A percentile compares a stretch with the other conserved stretches of the same genome.
These are phyloP conservation scores for Hypoxylon lienhwacheense DNA, from an alignment of 495 filamentous ascomycete species.

Conservation along the genomic window DNA sequence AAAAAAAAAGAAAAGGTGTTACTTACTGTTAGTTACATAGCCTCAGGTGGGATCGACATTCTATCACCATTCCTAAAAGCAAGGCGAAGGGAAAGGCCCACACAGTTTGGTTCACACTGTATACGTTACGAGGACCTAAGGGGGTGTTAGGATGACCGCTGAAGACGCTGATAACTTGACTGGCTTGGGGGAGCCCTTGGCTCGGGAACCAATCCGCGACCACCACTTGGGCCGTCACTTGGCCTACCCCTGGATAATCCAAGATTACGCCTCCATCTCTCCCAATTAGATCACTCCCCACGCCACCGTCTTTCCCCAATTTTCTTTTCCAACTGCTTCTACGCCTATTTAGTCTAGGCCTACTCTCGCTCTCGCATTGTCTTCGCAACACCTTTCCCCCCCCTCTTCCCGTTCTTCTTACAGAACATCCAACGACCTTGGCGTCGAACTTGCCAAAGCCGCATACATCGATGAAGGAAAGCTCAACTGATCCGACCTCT, in stretches of 20 bases:
- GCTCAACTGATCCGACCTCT: conserved; percentile 53
- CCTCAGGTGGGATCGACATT: conserved; percentile 20
- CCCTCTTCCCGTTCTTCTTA: conserved; percentile 26
- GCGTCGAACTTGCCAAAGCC: conserved; percentile 38
- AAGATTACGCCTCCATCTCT: conserved; percentile 24
- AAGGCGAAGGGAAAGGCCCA: conserved; percentile 31
- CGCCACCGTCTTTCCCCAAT: conserved; percentile 20
- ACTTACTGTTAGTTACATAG: conserved; percentile 1
- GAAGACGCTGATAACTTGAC: conserved; percentile 10
- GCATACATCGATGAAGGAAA: conserved; percentile 64
- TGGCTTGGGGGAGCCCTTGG: conserved; percentile 2
- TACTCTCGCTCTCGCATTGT: conserved; percentile 24
- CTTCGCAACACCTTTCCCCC: conserved; percentile 9
- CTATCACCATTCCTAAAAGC: conserved; percentile 25
- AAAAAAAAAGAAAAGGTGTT: conserved; percentile 4
- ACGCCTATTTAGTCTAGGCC: conserved; percentile 35
- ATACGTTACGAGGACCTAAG: conserved; percentile 15
- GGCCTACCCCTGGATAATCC: conserved; percentile 22
- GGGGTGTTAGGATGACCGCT: neutral
- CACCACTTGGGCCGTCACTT: conserved; percentile 16
- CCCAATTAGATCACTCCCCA: conserved; percentile 26
- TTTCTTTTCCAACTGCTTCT: conserved; percentile 24
- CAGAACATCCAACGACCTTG: conserved; percentile 37
- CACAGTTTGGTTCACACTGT: conserved; percentile 30
- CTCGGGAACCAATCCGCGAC: conserved; percentile 18